Conservation (phyloP, 352 stramenopile genomes). For the Pythium chondricola region DNA sequence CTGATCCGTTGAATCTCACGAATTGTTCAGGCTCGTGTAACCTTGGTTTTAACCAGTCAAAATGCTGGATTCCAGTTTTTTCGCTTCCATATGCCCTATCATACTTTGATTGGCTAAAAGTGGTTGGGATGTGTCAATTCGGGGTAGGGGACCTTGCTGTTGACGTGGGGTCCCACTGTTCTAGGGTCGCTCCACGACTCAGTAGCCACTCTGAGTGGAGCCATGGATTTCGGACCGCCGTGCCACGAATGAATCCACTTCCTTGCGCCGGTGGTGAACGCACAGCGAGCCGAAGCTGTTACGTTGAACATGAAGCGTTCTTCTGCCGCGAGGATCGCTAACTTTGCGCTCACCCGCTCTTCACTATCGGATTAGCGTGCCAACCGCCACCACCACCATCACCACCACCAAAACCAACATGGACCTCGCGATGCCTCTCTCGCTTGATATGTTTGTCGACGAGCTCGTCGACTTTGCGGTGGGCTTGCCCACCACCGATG, state of each 20-base stretch:
- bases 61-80: too few relatives aligned
- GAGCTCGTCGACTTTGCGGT: constrained; percentile 6
- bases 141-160: too few relatives aligned
- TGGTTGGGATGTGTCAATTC: too few relatives aligned
- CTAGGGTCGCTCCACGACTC: background rate
- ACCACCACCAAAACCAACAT: background rate
- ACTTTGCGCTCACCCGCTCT: too few relatives aligned
- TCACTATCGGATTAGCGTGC: background rate
- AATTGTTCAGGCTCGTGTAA: too few relatives aligned
- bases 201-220: background rate
- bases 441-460: constrained; percentile 5
- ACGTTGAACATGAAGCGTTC: background rate
- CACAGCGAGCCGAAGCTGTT: background rate
- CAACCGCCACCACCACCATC: constrained; percentile 2
- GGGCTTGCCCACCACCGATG: constrained; percentile 4
- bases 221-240: background rate
- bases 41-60: too few relatives aligned
- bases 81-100: too few relatives aligned
- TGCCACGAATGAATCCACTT: background rate
- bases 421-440: background rate
- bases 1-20: too few relatives aligned
- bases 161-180: background rate
- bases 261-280: too few relatives aligned
- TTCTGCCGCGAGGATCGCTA: too few relatives aligned
- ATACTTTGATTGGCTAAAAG: too few relatives aligned